Evolutionary conservation across 2,329 filamentous ascomycete genomes (phyloP), one percentile per base, ranked within the genome.

Genomic region (Coniochaeta hoffmannii): DNA sequence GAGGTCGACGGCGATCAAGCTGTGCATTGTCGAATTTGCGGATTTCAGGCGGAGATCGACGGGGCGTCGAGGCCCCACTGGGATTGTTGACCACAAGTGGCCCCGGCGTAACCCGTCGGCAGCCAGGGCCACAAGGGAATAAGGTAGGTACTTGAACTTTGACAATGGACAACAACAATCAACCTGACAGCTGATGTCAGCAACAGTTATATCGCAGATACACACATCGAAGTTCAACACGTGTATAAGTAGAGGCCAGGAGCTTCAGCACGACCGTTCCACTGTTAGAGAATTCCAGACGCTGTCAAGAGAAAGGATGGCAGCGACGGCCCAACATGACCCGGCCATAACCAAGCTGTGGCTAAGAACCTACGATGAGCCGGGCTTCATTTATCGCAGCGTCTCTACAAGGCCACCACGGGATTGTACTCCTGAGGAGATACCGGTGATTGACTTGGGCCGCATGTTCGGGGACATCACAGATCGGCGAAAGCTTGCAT

Each of bases 351-450:
- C 24, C 2, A 53, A 41, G 51, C 17, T 53, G 19, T 53, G 51
- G 30, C 31, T 53, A n/a, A 36, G 51, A 41, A 53, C 14, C 31
- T 53, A 53, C 35, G 51, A 53, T 4, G 34, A 53, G 1, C 34
- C 51, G 10, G 51, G 51, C 17, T 53, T 35, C 51, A 28, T 26
- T 8, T 53, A 53, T 24, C 51, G 51, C 10, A 4, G 41, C 28
- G 35, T 53, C 51, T 36, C 31, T 28, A 53, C 31, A 26, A 15
- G 34, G 8, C 9, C 51, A 35, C 34, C 51, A 4, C 31, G 51
- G 12, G 51, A 53, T 11, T 53, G 51, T 15, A 53, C 51, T 19
- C 30, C 8, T 15, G 51, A 53, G 24, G 51, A 53, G 24, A 53
- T 53, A 24, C 51, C 51, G 17, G 34, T 53, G 9, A 53, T 53